A percentile compares a stretch with the other conserved stretches of the same genome.
Evolutionary conservation across 345 rosid species (phyloP).

Genomic region (Noccaea bulbosa): DNA sequence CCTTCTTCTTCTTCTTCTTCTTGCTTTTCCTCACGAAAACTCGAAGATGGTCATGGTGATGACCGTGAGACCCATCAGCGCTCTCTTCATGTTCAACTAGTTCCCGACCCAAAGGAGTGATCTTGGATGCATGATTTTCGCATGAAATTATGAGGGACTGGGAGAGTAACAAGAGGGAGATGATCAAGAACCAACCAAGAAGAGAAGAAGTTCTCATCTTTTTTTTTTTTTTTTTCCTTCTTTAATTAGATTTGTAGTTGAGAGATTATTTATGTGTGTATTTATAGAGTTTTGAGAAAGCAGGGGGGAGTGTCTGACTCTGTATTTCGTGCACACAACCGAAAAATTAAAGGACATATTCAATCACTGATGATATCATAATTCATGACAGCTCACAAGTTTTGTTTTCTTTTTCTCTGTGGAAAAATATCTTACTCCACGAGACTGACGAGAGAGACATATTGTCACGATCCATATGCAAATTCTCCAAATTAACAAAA

Average conservation of each 20-base stretch:
- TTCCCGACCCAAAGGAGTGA: slow-evolving; percentile 23
- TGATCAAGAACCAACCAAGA: slow-evolving; percentile 39
- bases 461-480: slow-evolving; percentile 21
- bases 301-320: neutral
- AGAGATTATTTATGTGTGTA: neutral
- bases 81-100: slow-evolving; percentile 37
- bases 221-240: neutral
- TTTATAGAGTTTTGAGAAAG: slow-evolving; percentile 30
- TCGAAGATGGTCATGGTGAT: slow-evolving; percentile 38
- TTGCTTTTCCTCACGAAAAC: slow-evolving; percentile 31
- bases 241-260: neutral
- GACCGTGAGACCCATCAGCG: slow-evolving; percentile 13
- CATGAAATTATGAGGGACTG: slow-evolving; percentile 33
- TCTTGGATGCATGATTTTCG: neutral
- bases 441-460: neutral
- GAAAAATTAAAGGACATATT: neutral
- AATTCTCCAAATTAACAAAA: neutral
- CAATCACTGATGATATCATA: neutral
- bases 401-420: neutral
- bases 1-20: slow-evolving; percentile 35
- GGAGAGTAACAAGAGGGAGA: slow-evolving; percentile 36
- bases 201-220: slow-evolving; percentile 33
- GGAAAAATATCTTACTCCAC: neutral
- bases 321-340: slow-evolving; percentile 35
- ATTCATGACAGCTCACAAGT: slow-evolving; percentile 15